Conservation (phyloP, 345 rosid genomes). For the Crucihimalaya himalaica region DNA sequence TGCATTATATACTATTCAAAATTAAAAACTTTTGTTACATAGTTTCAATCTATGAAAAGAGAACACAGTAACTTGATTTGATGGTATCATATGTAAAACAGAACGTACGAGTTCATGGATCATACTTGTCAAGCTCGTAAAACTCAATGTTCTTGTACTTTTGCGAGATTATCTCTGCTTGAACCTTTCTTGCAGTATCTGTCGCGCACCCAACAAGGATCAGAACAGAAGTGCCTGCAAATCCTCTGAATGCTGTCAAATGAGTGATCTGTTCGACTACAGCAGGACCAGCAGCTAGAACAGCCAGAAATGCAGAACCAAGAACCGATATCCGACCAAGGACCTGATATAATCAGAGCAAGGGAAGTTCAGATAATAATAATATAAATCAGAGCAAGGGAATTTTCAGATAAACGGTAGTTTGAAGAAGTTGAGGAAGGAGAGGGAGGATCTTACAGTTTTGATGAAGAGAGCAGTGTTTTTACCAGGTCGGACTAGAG, state of each 20-base stretch:
- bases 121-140: slow-evolving; percentile 66
- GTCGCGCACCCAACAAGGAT: slow-evolving; percentile 99
- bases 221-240: slow-evolving; percentile 96
- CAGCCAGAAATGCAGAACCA: slow-evolving; percentile 83
- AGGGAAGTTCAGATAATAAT: background rate
- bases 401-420: background rate
- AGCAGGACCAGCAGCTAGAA: slow-evolving; percentile 97
- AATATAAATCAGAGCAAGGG: background rate
- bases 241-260: slow-evolving; percentile 96
- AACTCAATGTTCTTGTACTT: slow-evolving; percentile 95
- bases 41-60: background rate
- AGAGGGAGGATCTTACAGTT: slow-evolving; percentile 54
- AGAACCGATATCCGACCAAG: slow-evolving; percentile 94
- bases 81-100: background rate
- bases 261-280: slow-evolving; percentile 83
- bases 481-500: slow-evolving; percentile 93
- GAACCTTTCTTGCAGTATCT: slow-evolving; percentile 94
- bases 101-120: slow-evolving; percentile 18
- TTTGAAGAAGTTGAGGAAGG: background rate
- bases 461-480: slow-evolving; percentile 84
- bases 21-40: background rate
- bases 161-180: slow-evolving; percentile 93
- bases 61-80: slow-evolving; percentile 1
- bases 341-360: slow-evolving; percentile 50
- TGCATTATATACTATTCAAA: slow-evolving; percentile 31